phyloP scores from a whole-genome alignment of 1,284 basidiomycete species.

The Mycosarcoma maydis region DNA sequence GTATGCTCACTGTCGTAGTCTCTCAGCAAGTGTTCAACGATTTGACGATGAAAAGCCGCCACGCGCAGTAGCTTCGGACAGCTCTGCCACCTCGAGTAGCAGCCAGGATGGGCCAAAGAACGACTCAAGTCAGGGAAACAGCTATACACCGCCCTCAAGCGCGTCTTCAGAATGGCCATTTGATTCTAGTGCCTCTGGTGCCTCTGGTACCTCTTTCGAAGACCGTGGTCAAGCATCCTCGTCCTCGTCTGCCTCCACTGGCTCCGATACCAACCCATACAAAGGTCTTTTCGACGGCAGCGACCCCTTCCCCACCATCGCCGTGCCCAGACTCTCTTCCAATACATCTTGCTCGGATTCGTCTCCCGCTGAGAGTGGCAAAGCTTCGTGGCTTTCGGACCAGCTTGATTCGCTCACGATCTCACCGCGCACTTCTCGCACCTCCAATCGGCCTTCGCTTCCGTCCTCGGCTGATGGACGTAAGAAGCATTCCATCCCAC shows the following conservation, averaged over 20 bases:
- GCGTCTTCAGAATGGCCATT: slow-evolving; percentile 21
- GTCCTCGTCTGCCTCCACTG: not conserved
- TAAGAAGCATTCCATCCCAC: slow-evolving; percentile 17
- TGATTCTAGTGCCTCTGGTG: not conserved
- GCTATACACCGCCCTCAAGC: slow-evolving; percentile 24
- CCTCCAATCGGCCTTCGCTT: not conserved
- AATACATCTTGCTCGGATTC: not conserved
- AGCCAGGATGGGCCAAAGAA: not conserved
- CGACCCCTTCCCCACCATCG: slow-evolving; percentile 34
- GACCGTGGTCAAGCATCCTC: not conserved
- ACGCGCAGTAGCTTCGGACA: not conserved
- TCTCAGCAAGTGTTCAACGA: slow-evolving; percentile 18
- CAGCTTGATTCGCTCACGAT: slow-evolving; percentile 33
- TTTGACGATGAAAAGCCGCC: slow-evolving; percentile 18
- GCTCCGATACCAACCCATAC: slow-evolving; percentile 22
- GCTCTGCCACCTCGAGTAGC: slow-evolving; percentile 5
- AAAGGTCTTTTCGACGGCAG: slow-evolving; percentile 28
- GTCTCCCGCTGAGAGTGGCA: not conserved
- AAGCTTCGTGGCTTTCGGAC: slow-evolving; percentile 29
- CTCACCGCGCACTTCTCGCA: slow-evolving; percentile 3
- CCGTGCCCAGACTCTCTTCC: not conserved
- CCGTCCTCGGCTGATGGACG: not conserved
- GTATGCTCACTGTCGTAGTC: slow-evolving; percentile 2
- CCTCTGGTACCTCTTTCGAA: not conserved
- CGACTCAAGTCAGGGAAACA: not conserved